phyloP scores from a whole-genome alignment of 2,329 filamentous ascomycete species.

The Raffaelea deltoideospora region DNA sequence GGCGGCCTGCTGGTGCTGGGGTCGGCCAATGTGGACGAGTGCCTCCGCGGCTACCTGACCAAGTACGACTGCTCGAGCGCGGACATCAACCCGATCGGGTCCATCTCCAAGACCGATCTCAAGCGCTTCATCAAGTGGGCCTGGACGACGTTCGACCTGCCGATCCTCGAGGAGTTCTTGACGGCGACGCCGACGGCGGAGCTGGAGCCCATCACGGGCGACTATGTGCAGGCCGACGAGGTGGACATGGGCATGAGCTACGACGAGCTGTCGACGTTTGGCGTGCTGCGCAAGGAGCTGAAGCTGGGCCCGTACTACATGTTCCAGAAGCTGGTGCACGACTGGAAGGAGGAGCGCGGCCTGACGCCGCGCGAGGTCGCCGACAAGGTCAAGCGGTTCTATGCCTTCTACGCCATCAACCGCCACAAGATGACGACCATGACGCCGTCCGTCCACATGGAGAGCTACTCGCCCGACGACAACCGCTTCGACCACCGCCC shows the following conservation, averaged over 20 bases:
- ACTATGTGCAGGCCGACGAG: conserved; percentile 36
- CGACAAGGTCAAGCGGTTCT: conserved; percentile 30
- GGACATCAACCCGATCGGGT: conserved; percentile 45
- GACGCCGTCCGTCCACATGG: conserved; percentile 39
- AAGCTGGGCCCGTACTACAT: conserved; percentile 29
- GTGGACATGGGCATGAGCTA: conserved; percentile 39
- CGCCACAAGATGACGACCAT: conserved; percentile 51
- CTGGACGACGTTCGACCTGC: conserved; percentile 40
- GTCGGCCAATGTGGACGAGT: conserved; percentile 10
- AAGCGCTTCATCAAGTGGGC: conserved; percentile 59
- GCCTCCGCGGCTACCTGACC: conserved; percentile 36
- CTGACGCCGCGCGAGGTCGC: conserved; percentile 25
- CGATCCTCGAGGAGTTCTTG: conserved; percentile 51
- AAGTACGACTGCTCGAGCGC: conserved; percentile 45
- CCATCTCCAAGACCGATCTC: conserved; percentile 42
- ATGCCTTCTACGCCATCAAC: conserved; percentile 42
- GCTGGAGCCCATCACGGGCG: conserved; percentile 46
- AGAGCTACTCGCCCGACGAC: conserved; percentile 24
- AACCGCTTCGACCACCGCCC: conserved; percentile 25
- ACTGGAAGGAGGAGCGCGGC: conserved; percentile 24
- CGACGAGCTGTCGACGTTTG: conserved; percentile 21
- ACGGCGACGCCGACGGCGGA: conserved; percentile 47
- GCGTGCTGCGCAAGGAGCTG: conserved; percentile 26
- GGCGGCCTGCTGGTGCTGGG: conserved; percentile 11
- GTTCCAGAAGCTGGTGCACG: conserved; percentile 29